Conservation (phyloP, 2,329 filamentous ascomycete species). For the Fusarium armeniacum region DNA sequence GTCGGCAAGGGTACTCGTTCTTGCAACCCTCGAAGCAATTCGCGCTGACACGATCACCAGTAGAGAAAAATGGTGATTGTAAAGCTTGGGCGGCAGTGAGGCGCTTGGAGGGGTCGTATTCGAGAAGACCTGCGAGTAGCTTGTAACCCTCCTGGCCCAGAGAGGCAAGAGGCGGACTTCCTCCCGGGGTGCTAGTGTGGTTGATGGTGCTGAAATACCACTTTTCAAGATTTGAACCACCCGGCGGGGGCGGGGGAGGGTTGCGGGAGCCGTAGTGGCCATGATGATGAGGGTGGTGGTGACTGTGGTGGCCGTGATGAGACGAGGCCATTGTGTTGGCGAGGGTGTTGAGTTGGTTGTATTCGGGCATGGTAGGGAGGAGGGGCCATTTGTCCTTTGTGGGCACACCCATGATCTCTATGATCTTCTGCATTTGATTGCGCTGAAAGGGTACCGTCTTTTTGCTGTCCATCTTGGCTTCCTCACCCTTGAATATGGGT, state of each 20-base stretch:
- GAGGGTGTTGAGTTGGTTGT: conserved; percentile 74
- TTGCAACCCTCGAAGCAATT: conserved; percentile 94
- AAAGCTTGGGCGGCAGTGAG: conserved; percentile 90
- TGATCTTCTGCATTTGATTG: conserved; percentile 99
- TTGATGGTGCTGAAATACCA: conserved; percentile 83
- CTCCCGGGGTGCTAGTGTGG: conserved; percentile 59
- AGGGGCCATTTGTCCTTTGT: conserved; percentile 91
- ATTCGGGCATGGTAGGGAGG: conserved; percentile 88
- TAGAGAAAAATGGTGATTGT: conserved; percentile 89
- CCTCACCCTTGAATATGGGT: conserved; percentile 98
- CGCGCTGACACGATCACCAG: conserved; percentile 77
- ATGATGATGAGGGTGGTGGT: conserved; percentile 64
- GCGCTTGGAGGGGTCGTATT: conserved; percentile 92
- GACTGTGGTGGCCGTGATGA: conserved; percentile 58
- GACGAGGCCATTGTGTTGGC: conserved; percentile 63
- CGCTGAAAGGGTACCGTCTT: conserved; percentile 97
- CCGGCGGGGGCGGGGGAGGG: conserved; percentile 49
- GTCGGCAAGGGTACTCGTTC: conserved; percentile 88
- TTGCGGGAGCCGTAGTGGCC: conserved; percentile 57
- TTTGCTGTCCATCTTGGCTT: conserved; percentile 98
- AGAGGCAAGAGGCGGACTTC: conserved; percentile 63
- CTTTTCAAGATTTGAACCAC: conserved; percentile 74
- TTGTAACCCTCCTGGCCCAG: conserved; percentile 84
- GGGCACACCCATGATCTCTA: conserved; percentile 94
- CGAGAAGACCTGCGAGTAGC: conserved; percentile 83